Conservation (phyloP, 352 stramenopile genomes). For the Phytophthora citrophthora region DNA sequence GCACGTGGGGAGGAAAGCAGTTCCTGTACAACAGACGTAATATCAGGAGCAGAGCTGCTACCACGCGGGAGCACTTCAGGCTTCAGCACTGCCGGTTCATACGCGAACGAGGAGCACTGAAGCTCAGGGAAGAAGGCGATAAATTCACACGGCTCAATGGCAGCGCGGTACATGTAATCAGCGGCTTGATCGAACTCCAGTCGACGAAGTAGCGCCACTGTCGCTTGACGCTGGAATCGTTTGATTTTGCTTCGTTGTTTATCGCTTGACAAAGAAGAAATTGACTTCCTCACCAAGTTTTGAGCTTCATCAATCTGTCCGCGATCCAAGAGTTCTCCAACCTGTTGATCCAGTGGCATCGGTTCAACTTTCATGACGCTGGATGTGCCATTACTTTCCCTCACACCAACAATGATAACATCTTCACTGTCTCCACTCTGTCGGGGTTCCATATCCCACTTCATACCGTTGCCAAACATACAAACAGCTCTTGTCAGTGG, state of each 20-base stretch:
- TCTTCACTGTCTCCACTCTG: constrained; percentile 78
- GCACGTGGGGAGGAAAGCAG: constrained; percentile 56
- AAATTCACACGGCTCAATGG: constrained; percentile 86
- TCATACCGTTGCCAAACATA: constrained; percentile 92
- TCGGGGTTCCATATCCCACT: constrained; percentile 89
- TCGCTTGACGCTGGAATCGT: constrained; percentile 87
- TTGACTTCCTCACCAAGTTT: constrained; percentile 85
- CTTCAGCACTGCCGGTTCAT: constrained; percentile 84
- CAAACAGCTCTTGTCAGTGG: constrained; percentile 63
- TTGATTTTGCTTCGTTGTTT: constrained; percentile 91
- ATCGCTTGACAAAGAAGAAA: constrained; percentile 69
- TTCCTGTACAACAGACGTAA: constrained; percentile 79
- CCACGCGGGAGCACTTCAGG: constrained; percentile 83
- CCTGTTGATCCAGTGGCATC: constrained; percentile 86
- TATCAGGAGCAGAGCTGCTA: constrained; percentile 74
- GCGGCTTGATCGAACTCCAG: constrained; percentile 81
- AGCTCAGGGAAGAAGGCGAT: constrained; percentile 88
- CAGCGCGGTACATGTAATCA: constrained; percentile 88
- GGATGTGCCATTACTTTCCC: constrained; percentile 67
- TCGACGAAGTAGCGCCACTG: constrained; percentile 74
- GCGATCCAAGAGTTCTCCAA: constrained; percentile 84
- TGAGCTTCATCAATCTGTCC: constrained; percentile 87
- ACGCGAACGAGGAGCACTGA: constrained; percentile 83
- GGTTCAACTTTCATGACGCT: constrained; percentile 87
- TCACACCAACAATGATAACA: constrained; percentile 76